Evolutionary conservation across 768 basidiomycete genomes (phyloP).

Genomic region (Pholiota microspora): DNA sequence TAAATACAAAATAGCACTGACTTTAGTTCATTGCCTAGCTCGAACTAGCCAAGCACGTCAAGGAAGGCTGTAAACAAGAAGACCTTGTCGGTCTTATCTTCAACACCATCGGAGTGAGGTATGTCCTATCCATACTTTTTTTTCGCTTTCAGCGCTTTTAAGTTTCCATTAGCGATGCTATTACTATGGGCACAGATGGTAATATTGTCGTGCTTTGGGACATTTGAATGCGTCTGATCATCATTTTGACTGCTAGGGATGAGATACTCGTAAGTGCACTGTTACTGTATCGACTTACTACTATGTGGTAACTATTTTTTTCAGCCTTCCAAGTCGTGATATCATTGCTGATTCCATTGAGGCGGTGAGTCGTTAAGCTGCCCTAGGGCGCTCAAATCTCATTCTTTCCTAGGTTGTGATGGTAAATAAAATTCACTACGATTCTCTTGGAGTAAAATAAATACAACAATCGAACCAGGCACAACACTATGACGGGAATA

Average conservation of each 20-base stretch:
- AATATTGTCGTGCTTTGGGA: too few species aligned
- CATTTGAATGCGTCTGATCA: too few species aligned
- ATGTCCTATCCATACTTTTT: slow-evolving; percentile 7
- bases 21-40: too few species aligned
- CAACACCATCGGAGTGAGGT: slow-evolving; percentile 86
- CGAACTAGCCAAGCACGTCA: slow-evolving; percentile 75
- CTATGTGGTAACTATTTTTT: background rate
- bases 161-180: slow-evolving; percentile 56
- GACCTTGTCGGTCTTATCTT: slow-evolving; percentile 81
- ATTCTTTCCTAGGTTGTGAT: slow-evolving; percentile 46
- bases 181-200: slow-evolving; percentile 90
- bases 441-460: background rate
- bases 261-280: slow-evolving; percentile 71
- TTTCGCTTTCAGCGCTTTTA: background rate
- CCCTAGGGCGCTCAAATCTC: slow-evolving; percentile 2
- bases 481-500: slow-evolving; percentile 87
- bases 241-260: too few species aligned
- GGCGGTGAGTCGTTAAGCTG: slow-evolving; percentile 43
- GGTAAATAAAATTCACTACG: slow-evolving; percentile 29
- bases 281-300: background rate
- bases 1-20: too few species aligned
- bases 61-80: slow-evolving; percentile 80
- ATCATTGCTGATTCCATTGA: slow-evolving; percentile 90
- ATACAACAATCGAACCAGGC: slow-evolving; percentile 41
- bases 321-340: slow-evolving; percentile 80